These are phyloP conservation scores for Cajanus cajan DNA, from an alignment of 306 rosid species.

Conservation along the genomic window DNA sequence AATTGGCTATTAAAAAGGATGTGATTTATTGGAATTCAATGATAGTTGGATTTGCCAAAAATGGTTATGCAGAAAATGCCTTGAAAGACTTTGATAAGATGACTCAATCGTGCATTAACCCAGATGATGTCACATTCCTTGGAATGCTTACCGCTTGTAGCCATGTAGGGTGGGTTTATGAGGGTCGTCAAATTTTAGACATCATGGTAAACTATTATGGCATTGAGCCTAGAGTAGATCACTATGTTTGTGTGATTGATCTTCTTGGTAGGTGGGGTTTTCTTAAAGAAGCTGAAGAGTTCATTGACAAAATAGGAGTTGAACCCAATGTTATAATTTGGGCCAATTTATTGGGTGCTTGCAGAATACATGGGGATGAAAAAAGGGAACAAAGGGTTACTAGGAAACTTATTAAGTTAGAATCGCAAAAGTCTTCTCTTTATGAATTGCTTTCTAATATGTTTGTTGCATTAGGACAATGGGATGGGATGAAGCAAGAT, in stretches of 20 bases:
- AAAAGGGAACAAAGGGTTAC: constrained; percentile 68
- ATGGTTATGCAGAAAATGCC: constrained; percentile 67
- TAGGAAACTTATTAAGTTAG: constrained; percentile 59
- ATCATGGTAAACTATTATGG: constrained; percentile 48
- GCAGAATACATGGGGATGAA: constrained; percentile 82
- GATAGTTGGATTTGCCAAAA: constrained; percentile 83
- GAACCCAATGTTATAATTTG: constrained; percentile 65
- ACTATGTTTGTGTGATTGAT: constrained; percentile 75
- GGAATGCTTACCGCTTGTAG: constrained; percentile 89
- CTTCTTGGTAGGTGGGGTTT: constrained; percentile 80
- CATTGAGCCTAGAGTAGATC: constrained; percentile 61
- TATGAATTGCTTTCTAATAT: constrained; percentile 67
- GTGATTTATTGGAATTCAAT: constrained; percentile 87
- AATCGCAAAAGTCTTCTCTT: constrained; percentile 66
- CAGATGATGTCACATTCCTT: constrained; percentile 80
- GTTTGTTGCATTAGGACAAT: constrained; percentile 70
- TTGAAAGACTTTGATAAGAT: constrained; percentile 58
- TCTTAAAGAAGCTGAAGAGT: constrained; percentile 76
- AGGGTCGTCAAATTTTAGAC: constrained; percentile 60
- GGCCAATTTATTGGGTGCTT: constrained; percentile 81
- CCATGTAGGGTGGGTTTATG: constrained; percentile 70
- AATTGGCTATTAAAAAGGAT: constrained; percentile 51
- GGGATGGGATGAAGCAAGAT: constrained; percentile 71
- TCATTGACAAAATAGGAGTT: constrained; percentile 39
- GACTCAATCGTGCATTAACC: constrained; percentile 44